These are phyloP conservation scores for Cucumis variabilis DNA, from an alignment of 331 rosid genomes.

Conservation along the genomic window DNA sequence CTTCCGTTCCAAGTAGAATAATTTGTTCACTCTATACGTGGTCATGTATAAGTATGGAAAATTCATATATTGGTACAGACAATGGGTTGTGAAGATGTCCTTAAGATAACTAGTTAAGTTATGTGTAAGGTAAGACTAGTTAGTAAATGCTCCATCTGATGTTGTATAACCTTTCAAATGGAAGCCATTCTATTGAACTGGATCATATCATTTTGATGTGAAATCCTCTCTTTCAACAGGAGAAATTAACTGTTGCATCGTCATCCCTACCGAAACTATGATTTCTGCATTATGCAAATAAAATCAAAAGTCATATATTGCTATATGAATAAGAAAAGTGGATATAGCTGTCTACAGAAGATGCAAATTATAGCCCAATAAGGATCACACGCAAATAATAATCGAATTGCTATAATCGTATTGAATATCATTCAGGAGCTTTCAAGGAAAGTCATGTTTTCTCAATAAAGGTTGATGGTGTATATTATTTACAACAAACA, in stretches of 20 bases:
- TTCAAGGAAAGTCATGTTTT: background rate
- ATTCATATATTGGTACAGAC: background rate
- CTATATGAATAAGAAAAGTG: background rate
- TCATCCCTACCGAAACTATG: constrained; percentile 60
- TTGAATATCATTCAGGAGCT: background rate
- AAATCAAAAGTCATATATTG: background rate
- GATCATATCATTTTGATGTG: constrained; percentile 39
- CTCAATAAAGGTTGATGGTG: background rate
- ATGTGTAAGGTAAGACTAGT: background rate
- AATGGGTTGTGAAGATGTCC: background rate
- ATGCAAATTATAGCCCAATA: background rate
- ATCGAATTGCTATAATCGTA: background rate
- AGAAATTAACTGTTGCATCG: constrained; percentile 59
- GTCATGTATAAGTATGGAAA: background rate
- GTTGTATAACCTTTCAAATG: constrained; percentile 14
- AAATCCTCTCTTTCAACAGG: constrained; percentile 39
- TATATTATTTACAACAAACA: background rate
- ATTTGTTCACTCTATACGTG: background rate
- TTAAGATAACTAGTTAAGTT: background rate
- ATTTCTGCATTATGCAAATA: constrained; percentile 47
- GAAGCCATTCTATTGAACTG: constrained; percentile 44
- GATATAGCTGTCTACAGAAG: background rate
- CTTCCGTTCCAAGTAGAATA: background rate
- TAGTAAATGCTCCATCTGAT: background rate
- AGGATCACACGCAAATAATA: background rate